Percentiles rank a stretch among this genome's conserved stretches.
phyloP scores from a whole-genome alignment of 2,329 filamentous ascomycete species.

The Chalaropsis thielavioides region DNA sequence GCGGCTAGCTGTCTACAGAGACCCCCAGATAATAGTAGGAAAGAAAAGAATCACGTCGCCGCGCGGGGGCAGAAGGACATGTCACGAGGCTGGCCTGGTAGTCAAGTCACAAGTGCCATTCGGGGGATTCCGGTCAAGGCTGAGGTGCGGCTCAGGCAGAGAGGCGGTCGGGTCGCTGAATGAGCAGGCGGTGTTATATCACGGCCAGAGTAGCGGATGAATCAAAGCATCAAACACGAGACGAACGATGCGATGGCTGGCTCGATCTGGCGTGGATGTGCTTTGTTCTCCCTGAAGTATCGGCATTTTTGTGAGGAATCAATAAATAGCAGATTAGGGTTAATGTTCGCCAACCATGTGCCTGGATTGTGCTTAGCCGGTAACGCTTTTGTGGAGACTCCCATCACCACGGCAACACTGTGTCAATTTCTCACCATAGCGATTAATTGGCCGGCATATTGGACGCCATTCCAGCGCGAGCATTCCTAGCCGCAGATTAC shows the following conservation, averaged over 20 bases:
- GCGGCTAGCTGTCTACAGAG: not conserved
- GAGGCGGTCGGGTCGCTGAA: too few relatives aligned
- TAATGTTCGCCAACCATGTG: not conserved
- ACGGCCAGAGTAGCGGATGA: not conserved
- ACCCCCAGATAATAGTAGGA: not conserved
- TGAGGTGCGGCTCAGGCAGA: not conserved
- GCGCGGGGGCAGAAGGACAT: not conserved
- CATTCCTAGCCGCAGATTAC: not conserved
- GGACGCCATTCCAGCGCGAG: not conserved
- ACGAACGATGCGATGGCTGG: too few relatives aligned
- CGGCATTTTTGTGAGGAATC: not conserved
- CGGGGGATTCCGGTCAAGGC: not conserved
- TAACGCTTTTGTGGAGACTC: not conserved
- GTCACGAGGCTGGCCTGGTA: not conserved
- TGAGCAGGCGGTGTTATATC: not conserved
- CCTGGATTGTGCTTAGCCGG: not conserved
- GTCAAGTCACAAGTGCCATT: not conserved
- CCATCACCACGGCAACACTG: constrained; percentile 5
- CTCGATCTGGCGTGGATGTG: not conserved
- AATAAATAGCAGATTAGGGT: constrained; percentile 2
- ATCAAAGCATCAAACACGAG: not conserved
- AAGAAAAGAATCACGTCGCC: not conserved
- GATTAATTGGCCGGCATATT: not conserved
- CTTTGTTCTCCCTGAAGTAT: not conserved
- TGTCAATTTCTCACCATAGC: not conserved